Base-by-base conservation (phyloP, 768 basidiomycete species). In the Macrocybe gigantea region DNA sequence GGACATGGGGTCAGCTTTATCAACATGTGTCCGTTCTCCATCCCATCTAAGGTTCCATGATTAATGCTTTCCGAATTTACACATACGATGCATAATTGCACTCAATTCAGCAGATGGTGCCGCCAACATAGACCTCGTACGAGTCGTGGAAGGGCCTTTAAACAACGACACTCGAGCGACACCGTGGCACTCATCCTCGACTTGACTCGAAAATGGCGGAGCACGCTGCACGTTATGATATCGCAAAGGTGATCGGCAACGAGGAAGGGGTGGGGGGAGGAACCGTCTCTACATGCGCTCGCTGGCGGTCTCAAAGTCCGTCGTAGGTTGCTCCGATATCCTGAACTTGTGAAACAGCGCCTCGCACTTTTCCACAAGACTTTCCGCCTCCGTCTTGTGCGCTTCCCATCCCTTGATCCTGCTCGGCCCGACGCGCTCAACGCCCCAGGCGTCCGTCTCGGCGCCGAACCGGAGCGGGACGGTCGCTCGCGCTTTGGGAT, bases 361-460 rank as follows among this genome's bases (percentile, higher is more conserved):
- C 51, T 88, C 83, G 51, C 78, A 84, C 42, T 76, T 73, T 37
- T 66, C 68, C 34, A 85, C 56, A 34, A 89, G 59, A n/a, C 58
- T 57, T 37, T 60, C 66, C 6, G 72, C 77, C 41, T 79, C 74
- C 1, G 56, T 61, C 46, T 74, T 57, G 45, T 85, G 66, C 49
- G 71, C 64, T 34, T 71, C 66, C 73, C 83, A 85, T 31, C 72
- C 65, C 36, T 69, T 59, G 11, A 88, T 70, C 5, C 73, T 69
- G 2, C 63, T 59, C 9, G 74, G 50, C 6, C 76, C 79, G 4
- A 85, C 80, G 33, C 67, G 63, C 42, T 75, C 77, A 13, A 57
- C 58, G 1, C 86, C 88, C 72, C 74, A 75, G 38, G 78, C 62
- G 46, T 80, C 69, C 4, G 80, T 77, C 53, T 77, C 69, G 30